phyloP scores from a whole-genome alignment of 495 filamentous ascomycete species.

The Hypomontagnella monticulosa region DNA sequence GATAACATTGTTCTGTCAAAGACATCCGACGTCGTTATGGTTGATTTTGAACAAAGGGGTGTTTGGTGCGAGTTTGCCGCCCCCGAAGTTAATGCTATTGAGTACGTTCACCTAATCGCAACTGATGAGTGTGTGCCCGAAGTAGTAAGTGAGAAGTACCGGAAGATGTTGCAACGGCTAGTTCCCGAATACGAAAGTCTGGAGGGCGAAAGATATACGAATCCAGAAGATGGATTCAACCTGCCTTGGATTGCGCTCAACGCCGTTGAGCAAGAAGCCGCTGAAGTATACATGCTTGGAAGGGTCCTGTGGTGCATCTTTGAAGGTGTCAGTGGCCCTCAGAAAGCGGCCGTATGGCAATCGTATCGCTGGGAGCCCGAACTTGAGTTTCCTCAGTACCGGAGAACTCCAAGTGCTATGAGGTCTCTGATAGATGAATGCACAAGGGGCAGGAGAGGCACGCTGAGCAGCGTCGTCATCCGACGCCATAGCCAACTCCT shows the following conservation, averaged over 20 bases:
- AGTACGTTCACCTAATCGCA: slow-evolving; percentile 56
- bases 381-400: slow-evolving; percentile 57
- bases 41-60: slow-evolving; percentile 64
- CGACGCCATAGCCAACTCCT: slow-evolving; percentile 53
- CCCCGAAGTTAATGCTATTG: slow-evolving; percentile 60
- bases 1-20: slow-evolving; percentile 60
- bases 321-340: slow-evolving; percentile 58
- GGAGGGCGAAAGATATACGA: slow-evolving; percentile 47
- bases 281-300: slow-evolving; percentile 63
- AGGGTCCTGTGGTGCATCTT: slow-evolving; percentile 63
- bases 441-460: slow-evolving; percentile 52
- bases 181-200: slow-evolving; percentile 53
- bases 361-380: slow-evolving; percentile 59
- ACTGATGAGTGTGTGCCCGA: slow-evolving; percentile 45
- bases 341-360: slow-evolving; percentile 59
- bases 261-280: slow-evolving; percentile 56
- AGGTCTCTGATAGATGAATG: slow-evolving; percentile 55
- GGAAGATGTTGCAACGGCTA: slow-evolving; percentile 45
- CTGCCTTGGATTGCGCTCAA: slow-evolving; percentile 56
- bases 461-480: slow-evolving; percentile 48
- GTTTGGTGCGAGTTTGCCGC: slow-evolving; percentile 62
- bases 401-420: slow-evolving; percentile 49
- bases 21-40: slow-evolving; percentile 53
- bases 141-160: slow-evolving; percentile 46
- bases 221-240: slow-evolving; percentile 56